Conservation (phyloP, 345 rosid genomes). For the Aquilaria sinensis region DNA sequence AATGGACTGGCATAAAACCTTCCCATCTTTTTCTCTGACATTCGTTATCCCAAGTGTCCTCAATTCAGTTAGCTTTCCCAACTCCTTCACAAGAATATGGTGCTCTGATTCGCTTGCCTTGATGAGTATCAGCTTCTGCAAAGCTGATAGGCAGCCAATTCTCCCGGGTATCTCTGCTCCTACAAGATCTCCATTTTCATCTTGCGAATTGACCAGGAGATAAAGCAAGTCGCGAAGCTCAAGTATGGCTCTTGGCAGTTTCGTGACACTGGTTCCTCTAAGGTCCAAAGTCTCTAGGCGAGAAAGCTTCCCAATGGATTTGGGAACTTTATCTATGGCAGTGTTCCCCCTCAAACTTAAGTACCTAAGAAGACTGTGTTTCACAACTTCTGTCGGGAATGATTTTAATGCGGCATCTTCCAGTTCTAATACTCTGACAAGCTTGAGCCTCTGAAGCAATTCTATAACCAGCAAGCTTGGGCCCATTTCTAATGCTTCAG, state of each 20-base stretch:
- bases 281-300: constrained; percentile 28
- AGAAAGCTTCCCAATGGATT: constrained; percentile 20
- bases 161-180: constrained; percentile 13
- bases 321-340: constrained; percentile 17
- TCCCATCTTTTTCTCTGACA: constrained; percentile 31
- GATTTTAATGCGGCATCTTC: constrained; percentile 22
- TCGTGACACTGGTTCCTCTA: constrained; percentile 13
- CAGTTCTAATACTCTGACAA: constrained; percentile 35
- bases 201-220: constrained; percentile 14
- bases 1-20: constrained; percentile 25
- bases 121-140: constrained; percentile 21
- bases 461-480: too few species aligned
- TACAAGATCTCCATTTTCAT: not conserved
- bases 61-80: constrained; percentile 29
- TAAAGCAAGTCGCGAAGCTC: constrained; percentile 17
- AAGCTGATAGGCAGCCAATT: constrained; percentile 13
- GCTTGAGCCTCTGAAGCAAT: constrained; percentile 14
- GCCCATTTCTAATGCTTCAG: too few species aligned
- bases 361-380: constrained; percentile 16
- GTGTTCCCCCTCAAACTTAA: constrained; percentile 26
- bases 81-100: constrained; percentile 6
- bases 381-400: constrained; percentile 26
- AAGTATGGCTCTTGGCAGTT: constrained; percentile 11
- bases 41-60: constrained; percentile 32
- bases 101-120: constrained; percentile 6